Evolutionary conservation across 306 rosid genomes (phyloP).

Genomic region (Vigna angularis): DNA sequence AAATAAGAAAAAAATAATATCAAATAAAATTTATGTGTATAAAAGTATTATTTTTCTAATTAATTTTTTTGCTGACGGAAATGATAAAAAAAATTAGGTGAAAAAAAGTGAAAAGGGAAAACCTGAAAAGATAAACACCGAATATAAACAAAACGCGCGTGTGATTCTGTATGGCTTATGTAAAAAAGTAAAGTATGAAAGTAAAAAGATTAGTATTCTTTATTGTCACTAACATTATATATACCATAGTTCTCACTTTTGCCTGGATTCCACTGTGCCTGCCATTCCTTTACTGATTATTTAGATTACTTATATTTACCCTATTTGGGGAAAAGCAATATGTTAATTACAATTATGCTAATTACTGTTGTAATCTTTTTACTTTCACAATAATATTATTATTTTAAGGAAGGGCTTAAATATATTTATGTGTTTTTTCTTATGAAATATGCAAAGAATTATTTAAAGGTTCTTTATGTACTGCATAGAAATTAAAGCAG

Average conservation of each 20-base stretch:
- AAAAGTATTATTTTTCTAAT: too few relatives aligned
- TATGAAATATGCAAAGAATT: not conserved
- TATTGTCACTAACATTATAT: not conserved
- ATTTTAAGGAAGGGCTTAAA: not conserved
- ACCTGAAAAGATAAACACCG: not conserved
- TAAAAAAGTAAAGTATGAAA: not conserved
- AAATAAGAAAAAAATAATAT: too few relatives aligned
- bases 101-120: not conserved
- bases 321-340: not conserved
- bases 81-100: not conserved
- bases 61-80: too few relatives aligned
- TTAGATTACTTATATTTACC: too few relatives aligned
- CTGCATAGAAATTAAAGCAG: too few relatives aligned
- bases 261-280: not conserved
- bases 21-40: too few relatives aligned
- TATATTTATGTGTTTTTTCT: not conserved
- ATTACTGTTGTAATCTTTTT: not conserved
- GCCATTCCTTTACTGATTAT: too few relatives aligned
- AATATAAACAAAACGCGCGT: slow-evolving; percentile 30
- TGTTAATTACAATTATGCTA: not conserved
- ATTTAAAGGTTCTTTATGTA: too few relatives aligned
- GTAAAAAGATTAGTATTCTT: not conserved
- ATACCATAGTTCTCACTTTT: not conserved
- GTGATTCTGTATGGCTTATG: slow-evolving; percentile 13
- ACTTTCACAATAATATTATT: not conserved